Conservation (phyloP, 2,329 filamentous ascomycete species). For the Aspergillus uvarum region DNA sequence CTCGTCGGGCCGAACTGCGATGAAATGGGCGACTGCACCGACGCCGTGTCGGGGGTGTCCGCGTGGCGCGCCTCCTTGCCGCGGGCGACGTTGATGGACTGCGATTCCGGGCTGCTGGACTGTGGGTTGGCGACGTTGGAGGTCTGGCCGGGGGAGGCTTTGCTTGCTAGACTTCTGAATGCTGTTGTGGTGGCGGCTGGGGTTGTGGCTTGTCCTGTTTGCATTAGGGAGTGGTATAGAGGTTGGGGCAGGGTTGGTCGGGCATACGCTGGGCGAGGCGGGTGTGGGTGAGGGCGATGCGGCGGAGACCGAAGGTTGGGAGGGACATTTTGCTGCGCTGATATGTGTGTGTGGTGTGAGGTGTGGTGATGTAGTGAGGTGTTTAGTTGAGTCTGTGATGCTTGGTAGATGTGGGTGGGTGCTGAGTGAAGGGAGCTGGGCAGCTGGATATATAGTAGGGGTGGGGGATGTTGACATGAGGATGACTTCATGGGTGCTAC, state of each 20-base stretch:
- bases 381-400: not conserved
- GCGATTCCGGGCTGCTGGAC: not conserved
- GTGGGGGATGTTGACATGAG: not conserved
- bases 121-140: constrained; percentile 6
- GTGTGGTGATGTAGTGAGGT: not conserved
- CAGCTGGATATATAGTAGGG: not conserved
- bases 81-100: constrained; percentile 8
- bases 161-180: not conserved
- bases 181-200: not conserved
- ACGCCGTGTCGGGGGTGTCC: constrained; percentile 1
- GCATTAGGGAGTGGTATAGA: not conserved
- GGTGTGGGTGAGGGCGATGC: not conserved
- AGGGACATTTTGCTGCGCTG: not conserved
- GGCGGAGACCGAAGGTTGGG: not conserved
- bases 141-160: not conserved
- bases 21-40: constrained; percentile 6
- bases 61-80: constrained; percentile 2
- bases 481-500: not conserved
- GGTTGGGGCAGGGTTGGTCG: not conserved
- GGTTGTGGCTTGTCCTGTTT: not conserved
- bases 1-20: constrained; percentile 3
- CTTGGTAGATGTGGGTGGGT: not conserved
- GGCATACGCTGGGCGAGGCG: not conserved
- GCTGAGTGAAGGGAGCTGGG: not conserved
- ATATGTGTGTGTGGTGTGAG: not conserved